phyloP scores from a whole-genome alignment of 1,284 basidiomycete species.

The Pterulicium gracile region DNA sequence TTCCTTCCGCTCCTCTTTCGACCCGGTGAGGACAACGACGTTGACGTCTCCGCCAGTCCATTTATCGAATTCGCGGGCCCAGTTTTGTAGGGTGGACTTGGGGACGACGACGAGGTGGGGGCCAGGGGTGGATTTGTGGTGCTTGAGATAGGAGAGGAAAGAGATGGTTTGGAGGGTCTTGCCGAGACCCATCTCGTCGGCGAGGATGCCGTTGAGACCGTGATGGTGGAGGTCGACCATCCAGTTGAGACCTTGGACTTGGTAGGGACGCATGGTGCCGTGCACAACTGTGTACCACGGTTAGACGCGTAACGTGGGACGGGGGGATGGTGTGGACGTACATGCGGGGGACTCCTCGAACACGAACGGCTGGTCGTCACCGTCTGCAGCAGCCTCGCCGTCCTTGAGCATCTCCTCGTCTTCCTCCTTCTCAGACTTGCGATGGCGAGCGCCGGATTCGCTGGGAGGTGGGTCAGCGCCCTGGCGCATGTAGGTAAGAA shows the following conservation, averaged over 20 bases:
- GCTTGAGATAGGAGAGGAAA: constrained; percentile 92
- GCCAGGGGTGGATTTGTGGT: constrained; percentile 68
- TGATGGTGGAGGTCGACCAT: constrained; percentile 92
- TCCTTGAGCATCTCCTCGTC: constrained; percentile 92
- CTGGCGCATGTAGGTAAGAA: neutral
- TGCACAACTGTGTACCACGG: constrained; percentile 55
- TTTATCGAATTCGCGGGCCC: constrained; percentile 85
- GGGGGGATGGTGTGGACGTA: constrained; percentile 20
- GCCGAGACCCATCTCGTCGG: constrained; percentile 96
- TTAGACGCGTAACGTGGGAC: constrained; percentile 5
- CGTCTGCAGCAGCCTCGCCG: constrained; percentile 68
- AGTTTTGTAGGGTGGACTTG: constrained; percentile 96
- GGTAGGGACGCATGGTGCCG: constrained; percentile 89
- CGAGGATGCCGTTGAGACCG: constrained; percentile 87
- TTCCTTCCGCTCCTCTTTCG: constrained; percentile 82
- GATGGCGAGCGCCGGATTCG: constrained; percentile 71
- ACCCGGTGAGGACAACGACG: constrained; percentile 75
- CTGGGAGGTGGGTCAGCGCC: constrained; percentile 21
- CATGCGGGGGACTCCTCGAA: constrained; percentile 90
- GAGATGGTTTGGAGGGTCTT: constrained; percentile 98
- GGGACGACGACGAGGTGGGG: constrained; percentile 96
- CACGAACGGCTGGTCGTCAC: constrained; percentile 79
- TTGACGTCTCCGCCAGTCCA: constrained; percentile 84
- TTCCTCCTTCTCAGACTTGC: constrained; percentile 97
- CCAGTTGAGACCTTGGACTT: constrained; percentile 96